Base-by-base conservation (phyloP, 352 stramenopile genomes). In the Phytophthora macrochlamydospora region DNA sequence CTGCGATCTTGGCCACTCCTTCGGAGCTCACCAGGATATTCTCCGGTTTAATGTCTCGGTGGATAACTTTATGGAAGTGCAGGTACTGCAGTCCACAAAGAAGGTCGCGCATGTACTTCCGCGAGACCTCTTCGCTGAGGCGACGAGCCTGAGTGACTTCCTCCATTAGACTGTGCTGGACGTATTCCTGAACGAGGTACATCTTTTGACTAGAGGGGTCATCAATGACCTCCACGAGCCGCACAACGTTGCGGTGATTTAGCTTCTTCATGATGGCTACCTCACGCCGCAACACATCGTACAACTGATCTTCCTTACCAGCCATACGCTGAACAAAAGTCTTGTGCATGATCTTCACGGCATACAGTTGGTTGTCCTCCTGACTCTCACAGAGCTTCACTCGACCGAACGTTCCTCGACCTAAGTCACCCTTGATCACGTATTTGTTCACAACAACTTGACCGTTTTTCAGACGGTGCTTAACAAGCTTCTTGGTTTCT, bases 221-320 rank as follows among this genome's bases (percentile, higher is more conserved):
- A 59, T 98, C 95, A 51, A 98, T 98, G 14, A 98, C 93, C 67
- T 98, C 95, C 31, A 97, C 92, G 13, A 98, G 83, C 51, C 93
- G 82, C 50, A 98, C 88, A 24, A 98, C 91, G 71, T 98, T 97
- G 30, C 78, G 85, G 71, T 98, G 95, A 59, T 88, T 92, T 2
- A 98, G 78, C 59, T 97, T 98, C 75, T 98, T 98, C 95, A 98
- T 98, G 62, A 98, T 98, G 8, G 92, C 93, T 28, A 98, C 96
- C 72, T 98, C 95, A 28, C 90, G 83, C 7, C 87, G 83, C 56
- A 96, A 51, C 28, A 90, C 88, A 50, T 94, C 88, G 53, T 94
- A 87, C 5, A 94, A 62, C 59, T 91, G 87, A 59, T 96, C 88
- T 59, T 96, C 88, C 50, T 93, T 93, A 30, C 83, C 85, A 24